Base-by-base conservation (phyloP, 495 filamentous ascomycete species). In the Penicillium dipodomyicola region DNA sequence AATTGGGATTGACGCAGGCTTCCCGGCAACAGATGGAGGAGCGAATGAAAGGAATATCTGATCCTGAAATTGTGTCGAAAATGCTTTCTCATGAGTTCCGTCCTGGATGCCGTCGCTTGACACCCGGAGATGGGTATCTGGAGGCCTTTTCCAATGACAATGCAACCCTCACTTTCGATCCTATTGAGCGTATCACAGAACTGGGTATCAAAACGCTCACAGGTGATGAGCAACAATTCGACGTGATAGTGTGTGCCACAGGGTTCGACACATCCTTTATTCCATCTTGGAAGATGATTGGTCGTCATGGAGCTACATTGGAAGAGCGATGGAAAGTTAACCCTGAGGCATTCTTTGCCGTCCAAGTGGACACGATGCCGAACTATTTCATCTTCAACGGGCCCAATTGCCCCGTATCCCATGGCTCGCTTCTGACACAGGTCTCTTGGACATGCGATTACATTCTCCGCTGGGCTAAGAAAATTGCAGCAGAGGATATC, bases 381-480 rank as follows among this genome's bases (percentile, higher is more conserved):
- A 81, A 81, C 53, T 76, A 72, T 17, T 75, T 82, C 52, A 74
- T 76, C 63, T 67, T 86, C 40, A 72, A 77, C 29, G 85, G 84
- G 5, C 84, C 84, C 0, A 80, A 86, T 53, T 75, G 72, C 25
- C 72, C 73, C 0, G 72, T 82, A 9, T 77, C 80, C 1, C 77
- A 77, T 35, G 82, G 82, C 1, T 80, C 78, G 3, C 68, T 87
- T 8, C 73, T 78, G 15, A 68, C 77, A 0, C 6, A n/a, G 15
- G 7, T 47, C 9, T n/a, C 23, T 19, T n/a, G 14, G 25, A 29
- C 25, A 17, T 46, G 75, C 74, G 58, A 71, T 83, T 43, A 77
- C 69, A 71, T 69, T 35, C 64, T 63, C 2, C 74, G 42, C 20
- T 73, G 75, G 68, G 50, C 74, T 10, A 67, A 70, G 46, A 77